Base-by-base conservation (phyloP, 2,329 filamentous ascomycete genomes). In the Verticillium longisporum region DNA sequence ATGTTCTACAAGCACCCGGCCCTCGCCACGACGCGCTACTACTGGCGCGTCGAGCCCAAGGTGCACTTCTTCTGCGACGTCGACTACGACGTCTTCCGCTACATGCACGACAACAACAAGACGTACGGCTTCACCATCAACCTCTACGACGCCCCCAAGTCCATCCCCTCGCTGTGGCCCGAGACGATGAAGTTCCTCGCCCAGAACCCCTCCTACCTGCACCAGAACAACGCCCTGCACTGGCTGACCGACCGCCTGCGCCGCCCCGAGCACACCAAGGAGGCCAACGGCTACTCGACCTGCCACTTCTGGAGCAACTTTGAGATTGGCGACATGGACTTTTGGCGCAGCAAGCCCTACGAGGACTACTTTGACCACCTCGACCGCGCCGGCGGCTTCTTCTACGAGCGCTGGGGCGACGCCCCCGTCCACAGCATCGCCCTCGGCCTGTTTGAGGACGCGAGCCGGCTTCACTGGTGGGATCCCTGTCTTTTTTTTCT, bases 271-370 rank as follows among this genome's bases (percentile, higher is more conserved):
- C 90, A 96, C 74, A 91, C 92, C 71, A 73, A 82, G 60, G 86
- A 88, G 65, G 94, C 94, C 6, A 90, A 96, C 69, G 95, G 95
- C 37, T 99, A 97, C 80, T 96, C 92, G 37, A 98, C 95, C 2
- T 99, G 95, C 74, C 95, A 99, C 75, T 99, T 99, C 81, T 99
- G 95, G 95, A 95, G 89, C 70, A 99, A 99, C 76, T 99, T 99
- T 69, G 95, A 99, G 76, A 94, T 99, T 68, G 94, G 85, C 56
- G 92, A 97, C 74, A 85, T 99, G 83, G 85, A 85, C 65, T 97
- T 99, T 76, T 99, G 92, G 91, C 83, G 95, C 57, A 91, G 92
- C 71, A 86, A 93, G 73, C 83, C 86, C 55, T 99, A 99, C 72
- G 90, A 96, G 72, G 92, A 96, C 65, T 99, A 97, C 75, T 99